Percentiles rank a stretch among this genome's conserved stretches.
Conservation (phyloP, 306 rosid genomes). For the Cucumis melo region DNA sequence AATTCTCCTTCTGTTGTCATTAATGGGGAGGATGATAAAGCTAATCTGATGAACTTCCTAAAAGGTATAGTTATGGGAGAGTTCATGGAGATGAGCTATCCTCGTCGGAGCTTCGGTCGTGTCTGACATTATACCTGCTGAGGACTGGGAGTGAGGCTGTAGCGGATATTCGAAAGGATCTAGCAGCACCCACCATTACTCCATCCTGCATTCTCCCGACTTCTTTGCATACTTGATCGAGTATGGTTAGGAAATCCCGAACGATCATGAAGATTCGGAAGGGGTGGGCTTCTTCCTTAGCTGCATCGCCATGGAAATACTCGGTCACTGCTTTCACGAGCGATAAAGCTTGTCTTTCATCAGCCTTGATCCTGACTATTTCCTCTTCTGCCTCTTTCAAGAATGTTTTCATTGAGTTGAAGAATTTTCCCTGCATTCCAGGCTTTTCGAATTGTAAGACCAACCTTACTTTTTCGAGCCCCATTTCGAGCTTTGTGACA, state of each 20-base stretch:
- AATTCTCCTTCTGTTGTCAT: neutral
- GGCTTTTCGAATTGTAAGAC: constrained; percentile 66
- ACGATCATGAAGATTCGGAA: constrained; percentile 91
- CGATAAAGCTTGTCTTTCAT: constrained; percentile 56
- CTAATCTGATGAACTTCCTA: neutral
- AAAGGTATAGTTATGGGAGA: neutral
- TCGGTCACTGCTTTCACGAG: constrained; percentile 86
- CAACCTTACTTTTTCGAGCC: constrained; percentile 70
- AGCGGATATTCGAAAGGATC: constrained; percentile 71
- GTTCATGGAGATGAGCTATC: constrained; percentile 74
- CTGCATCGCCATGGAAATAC: constrained; percentile 79
- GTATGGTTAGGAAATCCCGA: constrained; percentile 60
- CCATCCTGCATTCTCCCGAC: constrained; percentile 84
- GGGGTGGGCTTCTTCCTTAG: constrained; percentile 94
- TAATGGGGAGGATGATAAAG: neutral
- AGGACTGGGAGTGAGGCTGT: constrained; percentile 80
- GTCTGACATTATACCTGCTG: constrained; percentile 56
- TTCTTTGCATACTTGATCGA: constrained; percentile 95
- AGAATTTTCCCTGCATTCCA: constrained; percentile 57
- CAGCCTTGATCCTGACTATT: constrained; percentile 49
- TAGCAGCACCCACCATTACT: constrained; percentile 61
- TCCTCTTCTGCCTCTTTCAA: constrained; percentile 74
- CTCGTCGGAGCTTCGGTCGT: constrained; percentile 73
- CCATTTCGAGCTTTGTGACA: constrained; percentile 75
- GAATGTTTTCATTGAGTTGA: constrained; percentile 57